Evolutionary conservation across 331 rosid genomes (phyloP).

Genomic region (Rosa hybrid): DNA sequence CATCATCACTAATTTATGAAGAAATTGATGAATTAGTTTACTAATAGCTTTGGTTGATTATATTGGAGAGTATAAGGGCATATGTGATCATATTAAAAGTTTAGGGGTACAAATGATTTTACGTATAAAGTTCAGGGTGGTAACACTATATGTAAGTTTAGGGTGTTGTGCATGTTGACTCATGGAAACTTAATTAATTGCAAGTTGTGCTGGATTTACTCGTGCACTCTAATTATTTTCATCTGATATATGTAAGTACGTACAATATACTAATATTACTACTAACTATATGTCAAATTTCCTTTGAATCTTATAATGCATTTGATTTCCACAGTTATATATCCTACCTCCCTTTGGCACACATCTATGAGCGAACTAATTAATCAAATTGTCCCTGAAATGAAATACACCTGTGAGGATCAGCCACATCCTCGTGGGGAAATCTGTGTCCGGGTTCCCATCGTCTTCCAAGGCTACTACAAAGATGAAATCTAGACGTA

Average conservation of each 20-base stretch:
- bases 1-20: too few species aligned
- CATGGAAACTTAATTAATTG: conserved; percentile 74
- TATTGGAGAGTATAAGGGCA: too few species aligned
- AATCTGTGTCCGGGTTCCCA: conserved; percentile 95
- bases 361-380: conserved; percentile 91
- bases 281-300: conserved; percentile 2
- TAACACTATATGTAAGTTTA: too few species aligned
- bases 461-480: conserved; percentile 76
- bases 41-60: too few species aligned
- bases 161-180: conserved; percentile 44
- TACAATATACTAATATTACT: too few species aligned
- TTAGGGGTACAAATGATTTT: too few species aligned
- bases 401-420: conserved; percentile 89
- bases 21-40: too few species aligned
- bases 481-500: conserved; percentile 95
- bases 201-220: conserved; percentile 76
- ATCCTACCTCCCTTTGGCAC: conserved; percentile 96
- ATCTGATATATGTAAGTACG: conserved; percentile 71
- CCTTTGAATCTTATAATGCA: not conserved
- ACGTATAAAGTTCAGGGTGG: too few species aligned
- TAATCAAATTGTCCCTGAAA: conserved; percentile 78
- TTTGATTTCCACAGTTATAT: conserved; percentile 59
- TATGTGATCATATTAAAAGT: too few species aligned
- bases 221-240: conserved; percentile 50
- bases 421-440: conserved; percentile 94